These are phyloP conservation scores for Aspergillus ustus DNA, from an alignment of 2,329 filamentous ascomycete species.

Conservation along the genomic window DNA sequence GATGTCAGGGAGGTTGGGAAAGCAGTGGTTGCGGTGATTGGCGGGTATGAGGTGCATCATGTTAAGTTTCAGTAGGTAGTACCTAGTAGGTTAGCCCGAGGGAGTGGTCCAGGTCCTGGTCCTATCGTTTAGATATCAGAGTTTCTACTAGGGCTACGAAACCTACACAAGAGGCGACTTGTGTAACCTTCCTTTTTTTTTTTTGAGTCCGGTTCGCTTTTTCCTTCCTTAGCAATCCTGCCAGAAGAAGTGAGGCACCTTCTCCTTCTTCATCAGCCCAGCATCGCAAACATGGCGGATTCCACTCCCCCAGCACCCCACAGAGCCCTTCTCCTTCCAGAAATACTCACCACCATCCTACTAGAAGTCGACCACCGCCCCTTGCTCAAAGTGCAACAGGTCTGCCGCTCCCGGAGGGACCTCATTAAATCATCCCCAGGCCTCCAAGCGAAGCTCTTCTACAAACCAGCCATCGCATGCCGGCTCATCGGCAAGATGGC, in stretches of 20 bases:
- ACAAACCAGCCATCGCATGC: background rate
- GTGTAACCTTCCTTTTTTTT: too few relatives aligned
- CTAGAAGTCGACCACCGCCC: background rate
- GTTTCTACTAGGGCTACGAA: background rate
- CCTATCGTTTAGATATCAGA: background rate
- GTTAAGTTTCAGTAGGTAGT: slow-evolving; percentile 7
- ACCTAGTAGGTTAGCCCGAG: too few relatives aligned
- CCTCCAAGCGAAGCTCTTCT: background rate
- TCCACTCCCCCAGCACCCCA: background rate
- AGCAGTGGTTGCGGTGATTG: background rate
- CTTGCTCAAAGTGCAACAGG: background rate
- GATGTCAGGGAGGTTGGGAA: background rate
- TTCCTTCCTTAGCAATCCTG: background rate
- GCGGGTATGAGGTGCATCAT: slow-evolving; percentile 11
- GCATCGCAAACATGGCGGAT: background rate
- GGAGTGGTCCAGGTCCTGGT: background rate
- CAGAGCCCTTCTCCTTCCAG: background rate
- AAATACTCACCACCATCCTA: background rate
- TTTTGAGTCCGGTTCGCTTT: too few relatives aligned
- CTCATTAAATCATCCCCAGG: background rate
- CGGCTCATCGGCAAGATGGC: too few relatives aligned
- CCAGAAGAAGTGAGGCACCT: background rate
- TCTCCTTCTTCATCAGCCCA: background rate
- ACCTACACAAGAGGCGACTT: background rate
- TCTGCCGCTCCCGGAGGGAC: background rate